phyloP scores from a whole-genome alignment of 2,329 filamentous ascomycete species.

The Botryotinia convoluta region DNA sequence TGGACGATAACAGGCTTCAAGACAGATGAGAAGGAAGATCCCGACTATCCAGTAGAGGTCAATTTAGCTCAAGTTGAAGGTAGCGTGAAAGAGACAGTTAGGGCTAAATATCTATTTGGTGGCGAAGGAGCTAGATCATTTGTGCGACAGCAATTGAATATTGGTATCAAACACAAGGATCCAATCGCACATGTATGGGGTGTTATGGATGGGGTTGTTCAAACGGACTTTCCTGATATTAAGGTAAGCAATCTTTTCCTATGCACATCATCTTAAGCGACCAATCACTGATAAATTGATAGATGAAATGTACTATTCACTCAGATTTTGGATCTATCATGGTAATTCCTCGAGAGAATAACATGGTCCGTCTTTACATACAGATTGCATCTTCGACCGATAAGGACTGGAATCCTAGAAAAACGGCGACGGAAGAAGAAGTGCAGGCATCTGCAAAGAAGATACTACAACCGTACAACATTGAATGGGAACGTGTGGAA shows the following conservation, averaged over 20 bases:
- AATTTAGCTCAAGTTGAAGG: constrained; percentile 75
- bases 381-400: constrained; percentile 63
- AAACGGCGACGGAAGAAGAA: constrained; percentile 59
- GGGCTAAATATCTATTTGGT: constrained; percentile 68
- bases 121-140: constrained; percentile 69
- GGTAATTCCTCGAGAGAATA: constrained; percentile 71
- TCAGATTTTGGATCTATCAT: constrained; percentile 73
- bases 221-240: constrained; percentile 75
- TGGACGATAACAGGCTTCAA: constrained; percentile 63
- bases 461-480: constrained; percentile 64
- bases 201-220: constrained; percentile 71
- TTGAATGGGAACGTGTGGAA: constrained; percentile 65
- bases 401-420: constrained; percentile 59
- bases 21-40: constrained; percentile 53
- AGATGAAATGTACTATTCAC: constrained; percentile 76
- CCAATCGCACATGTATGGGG: constrained; percentile 72
- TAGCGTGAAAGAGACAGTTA: constrained; percentile 64
- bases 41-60: constrained; percentile 77
- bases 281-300: constrained; percentile 20
- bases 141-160: constrained; percentile 61
- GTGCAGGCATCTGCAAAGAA: constrained; percentile 64
- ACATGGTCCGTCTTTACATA: constrained; percentile 68
- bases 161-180: constrained; percentile 69
- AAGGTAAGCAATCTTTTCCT: constrained; percentile 55
- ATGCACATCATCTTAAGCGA: constrained; percentile 48